Evolutionary conservation across 2,329 filamentous ascomycete species (phyloP).

Genomic region (Pseudogymnoascus sp.): DNA sequence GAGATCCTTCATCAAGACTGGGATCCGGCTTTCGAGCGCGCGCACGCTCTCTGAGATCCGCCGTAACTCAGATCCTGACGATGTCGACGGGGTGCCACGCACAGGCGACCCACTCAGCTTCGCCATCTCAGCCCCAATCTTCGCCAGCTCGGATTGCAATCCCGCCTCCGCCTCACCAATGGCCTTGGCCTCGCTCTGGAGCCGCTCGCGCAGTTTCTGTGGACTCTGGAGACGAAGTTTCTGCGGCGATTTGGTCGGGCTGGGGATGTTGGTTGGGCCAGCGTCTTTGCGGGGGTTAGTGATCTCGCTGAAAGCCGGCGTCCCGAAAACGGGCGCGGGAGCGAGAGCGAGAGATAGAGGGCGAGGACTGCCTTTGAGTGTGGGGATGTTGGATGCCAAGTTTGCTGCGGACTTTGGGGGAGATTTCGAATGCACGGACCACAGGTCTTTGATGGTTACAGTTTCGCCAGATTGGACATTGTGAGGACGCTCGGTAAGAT

Average conservation of each 20-base stretch:
- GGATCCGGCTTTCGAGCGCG: constrained; percentile 62
- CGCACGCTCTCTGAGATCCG: constrained; percentile 53
- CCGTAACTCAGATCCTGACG: not conserved
- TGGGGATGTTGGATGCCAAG: constrained; percentile 30
- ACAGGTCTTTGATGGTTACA: constrained; percentile 26
- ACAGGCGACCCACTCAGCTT: constrained; percentile 36
- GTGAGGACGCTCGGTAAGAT: constrained; percentile 26
- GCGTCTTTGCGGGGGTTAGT: not conserved
- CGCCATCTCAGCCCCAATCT: constrained; percentile 75
- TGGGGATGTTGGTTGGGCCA: not conserved
- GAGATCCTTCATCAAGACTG: constrained; percentile 52
- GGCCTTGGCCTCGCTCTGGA: constrained; percentile 73
- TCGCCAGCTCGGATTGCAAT: constrained; percentile 68
- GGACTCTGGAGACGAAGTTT: constrained; percentile 63
- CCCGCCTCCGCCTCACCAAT: constrained; percentile 64
- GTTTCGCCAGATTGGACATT: constrained; percentile 28
- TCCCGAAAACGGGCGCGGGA: not conserved
- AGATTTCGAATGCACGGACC: constrained; percentile 21
- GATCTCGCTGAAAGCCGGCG: not conserved
- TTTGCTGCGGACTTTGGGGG: constrained; percentile 25
- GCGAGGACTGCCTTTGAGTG: constrained; percentile 21
- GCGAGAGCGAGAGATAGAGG: not conserved
- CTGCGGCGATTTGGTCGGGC: constrained; percentile 23
- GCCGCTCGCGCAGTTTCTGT: constrained; percentile 74
- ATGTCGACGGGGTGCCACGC: constrained; percentile 22